phyloP scores from a whole-genome alignment of 2,329 filamentous ascomycete genomes.

The Nigrospora osmanthi region DNA sequence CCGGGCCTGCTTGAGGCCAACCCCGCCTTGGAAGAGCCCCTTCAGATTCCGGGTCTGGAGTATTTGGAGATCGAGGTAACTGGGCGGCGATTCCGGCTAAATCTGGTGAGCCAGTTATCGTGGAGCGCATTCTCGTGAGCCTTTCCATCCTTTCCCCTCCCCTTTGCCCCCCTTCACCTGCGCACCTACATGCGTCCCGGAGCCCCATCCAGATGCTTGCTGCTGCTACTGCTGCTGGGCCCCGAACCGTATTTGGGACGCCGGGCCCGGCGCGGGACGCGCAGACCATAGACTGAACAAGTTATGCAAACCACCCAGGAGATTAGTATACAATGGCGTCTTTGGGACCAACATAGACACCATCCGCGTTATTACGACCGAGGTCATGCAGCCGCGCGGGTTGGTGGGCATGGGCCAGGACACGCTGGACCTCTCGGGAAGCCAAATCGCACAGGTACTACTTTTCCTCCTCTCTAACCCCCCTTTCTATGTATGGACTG shows the following conservation, averaged over 20 bases:
- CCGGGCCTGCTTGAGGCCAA: constrained; percentile 40
- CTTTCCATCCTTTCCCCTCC: not conserved
- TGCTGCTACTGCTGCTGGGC: too few relatives aligned
- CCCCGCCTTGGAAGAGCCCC: constrained; percentile 41
- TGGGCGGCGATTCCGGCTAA: constrained; percentile 60
- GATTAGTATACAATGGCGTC: constrained; percentile 30
- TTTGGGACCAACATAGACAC: constrained; percentile 62
- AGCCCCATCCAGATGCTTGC: too few relatives aligned
- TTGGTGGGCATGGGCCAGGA: constrained; percentile 63
- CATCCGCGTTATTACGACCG: constrained; percentile 58
- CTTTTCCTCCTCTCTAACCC: constrained; percentile 1
- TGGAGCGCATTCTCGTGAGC: constrained; percentile 58
- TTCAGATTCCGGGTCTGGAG: constrained; percentile 54
- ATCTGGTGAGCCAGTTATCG: constrained; percentile 59
- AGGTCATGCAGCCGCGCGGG: constrained; percentile 67
- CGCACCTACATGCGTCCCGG: not conserved
- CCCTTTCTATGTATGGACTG: not conserved
- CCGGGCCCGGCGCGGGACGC: too few relatives aligned
- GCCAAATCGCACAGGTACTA: constrained; percentile 46
- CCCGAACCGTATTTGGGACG: too few relatives aligned
- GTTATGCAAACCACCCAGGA: not conserved
- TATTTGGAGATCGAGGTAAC: constrained; percentile 69
- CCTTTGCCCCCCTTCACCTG: not conserved
- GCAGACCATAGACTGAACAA: not conserved
- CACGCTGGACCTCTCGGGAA: constrained; percentile 59